These are phyloP conservation scores for Raphanus raphanistrum DNA, from an alignment of 345 rosid genomes.

Conservation along the genomic window DNA sequence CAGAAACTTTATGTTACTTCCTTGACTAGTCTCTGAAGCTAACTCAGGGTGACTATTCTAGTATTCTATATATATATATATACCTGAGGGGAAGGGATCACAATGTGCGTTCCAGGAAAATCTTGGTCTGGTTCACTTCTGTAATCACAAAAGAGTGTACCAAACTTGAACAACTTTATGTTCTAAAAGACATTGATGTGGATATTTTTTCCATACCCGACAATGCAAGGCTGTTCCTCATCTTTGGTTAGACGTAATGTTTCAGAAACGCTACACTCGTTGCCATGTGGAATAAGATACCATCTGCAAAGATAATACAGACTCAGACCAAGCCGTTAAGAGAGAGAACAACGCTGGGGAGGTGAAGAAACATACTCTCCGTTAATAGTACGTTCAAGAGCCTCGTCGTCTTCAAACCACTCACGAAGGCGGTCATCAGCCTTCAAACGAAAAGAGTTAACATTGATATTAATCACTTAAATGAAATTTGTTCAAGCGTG, in stretches of 20 bases:
- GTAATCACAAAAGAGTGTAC: constrained; percentile 25
- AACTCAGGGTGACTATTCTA: not conserved
- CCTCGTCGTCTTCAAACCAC: constrained; percentile 67
- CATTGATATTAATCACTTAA: not conserved
- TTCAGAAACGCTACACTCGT: constrained; percentile 44
- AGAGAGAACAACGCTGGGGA: not conserved
- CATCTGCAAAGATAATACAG: constrained; percentile 50
- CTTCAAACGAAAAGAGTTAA: constrained; percentile 25
- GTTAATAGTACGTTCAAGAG: constrained; percentile 68
- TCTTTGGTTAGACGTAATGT: constrained; percentile 56
- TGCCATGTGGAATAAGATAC: constrained; percentile 61
- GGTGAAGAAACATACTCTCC: constrained; percentile 57
- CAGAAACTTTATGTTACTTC: not conserved
- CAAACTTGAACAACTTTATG: not conserved
- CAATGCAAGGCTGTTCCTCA: constrained; percentile 53
- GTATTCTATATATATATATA: constrained; percentile 23
- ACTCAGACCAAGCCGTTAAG: not conserved
- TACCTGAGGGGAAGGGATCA: constrained; percentile 65
- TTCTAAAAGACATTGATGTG: not conserved
- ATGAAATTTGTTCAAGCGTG: not conserved
- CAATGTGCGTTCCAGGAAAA: constrained; percentile 55
- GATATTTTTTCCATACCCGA: too few relatives aligned
- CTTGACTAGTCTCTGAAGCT: constrained; percentile 10
- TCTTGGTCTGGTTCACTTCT: constrained; percentile 61
- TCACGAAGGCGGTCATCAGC: constrained; percentile 43